Evolutionary conservation across 306 rosid genomes (phyloP), one percentile per base, ranked within the genome.

Genomic region (Quercus robur): DNA sequence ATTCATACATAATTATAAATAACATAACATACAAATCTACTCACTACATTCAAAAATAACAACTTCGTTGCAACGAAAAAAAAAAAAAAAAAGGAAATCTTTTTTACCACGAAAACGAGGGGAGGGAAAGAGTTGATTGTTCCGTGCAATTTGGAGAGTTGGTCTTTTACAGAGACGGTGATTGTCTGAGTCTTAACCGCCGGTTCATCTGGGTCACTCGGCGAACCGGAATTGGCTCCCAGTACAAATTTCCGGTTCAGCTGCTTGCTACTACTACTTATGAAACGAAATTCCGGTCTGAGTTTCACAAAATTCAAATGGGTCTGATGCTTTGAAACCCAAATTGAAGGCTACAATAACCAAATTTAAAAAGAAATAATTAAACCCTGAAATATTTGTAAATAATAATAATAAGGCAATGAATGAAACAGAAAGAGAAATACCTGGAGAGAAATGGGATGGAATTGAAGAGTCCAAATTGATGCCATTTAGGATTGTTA

Each of bases 401-500:
- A 41, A 41, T 38, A 38, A 6, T 38, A 6, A 38, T 38, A 41
- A 8, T 41, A 41, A 41, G 11, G 20, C 5, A 7, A 18, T 30
- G 35, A 3, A 35, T 31, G n/a, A 25, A 25, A 23, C 4, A 67
- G 2, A 3, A 46, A 35, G 38, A 19, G 15, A 20, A 33, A 67
- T 89, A 87, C 97, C 85, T 80, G 83, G 77, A 89, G 3, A 61
- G 84, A 77, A 31, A 81, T 70, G 38, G 83, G 75, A 10, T 80
- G 82, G 77, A 74, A 77, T 2, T 84, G 91, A 35, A 86, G 77
- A 64, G 85, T 38, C 64, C 87, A 80, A 82, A 66, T 66, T 58
- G 94, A 79, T 33, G 96, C 92, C 97, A 90, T 91, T 81, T n/a
- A 10, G 10, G 44, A 46, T 12, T 7, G 1, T n/a, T 8, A 28